Evolutionary conservation across 805 yeast genomes (phyloP), one percentile per base, ranked within the genome.

Genomic region (Ogataea pilisensis): DNA sequence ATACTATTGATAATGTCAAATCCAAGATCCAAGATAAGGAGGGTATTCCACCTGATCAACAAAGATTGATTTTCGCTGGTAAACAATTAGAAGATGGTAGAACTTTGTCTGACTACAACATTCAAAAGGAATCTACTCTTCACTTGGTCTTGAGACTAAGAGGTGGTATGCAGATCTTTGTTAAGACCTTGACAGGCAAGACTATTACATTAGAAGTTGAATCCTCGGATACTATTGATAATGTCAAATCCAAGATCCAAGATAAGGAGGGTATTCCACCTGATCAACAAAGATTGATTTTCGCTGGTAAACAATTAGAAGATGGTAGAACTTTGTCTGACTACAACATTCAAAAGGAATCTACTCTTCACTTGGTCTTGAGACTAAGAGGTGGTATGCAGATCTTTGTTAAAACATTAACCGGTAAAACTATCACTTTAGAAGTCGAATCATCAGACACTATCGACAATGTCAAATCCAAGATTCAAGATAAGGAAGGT

Each of bases 161-260:
- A n/a, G n/a, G n/a, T n/a, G n/a, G n/a, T 60, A 86, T 86, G 95
- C 95, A 86, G 69, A 85, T 86, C 64, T 86, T 86, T 66, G 95
- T 86, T 60, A 86, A 86, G 75, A 86, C 95, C 43, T 68, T 86
- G 64, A 86, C 95, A 28, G 95, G 95, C 65, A 86, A 86, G 80
- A 85, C 95, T 53, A 85, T 85, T 66, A 85, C 95, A 55, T 70
- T 53, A 25, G 97, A 89, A 80, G 97, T 67, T 19, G 72, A 67
- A 45, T 66, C 72, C 14, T 67, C 72, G 4, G 72, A 67, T 60
- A 63, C 75, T 30, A 64, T 64, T 34, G 74, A 71, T 49, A 64
- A 60, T 41, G 68, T 71, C 49, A 68, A 66, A 59, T 58, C 69
- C 25, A 66, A 68, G 56, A 65, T 66, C 32, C 70, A 68, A 46